These are phyloP conservation scores for Penicillium verrucosum DNA, from an alignment of 2,329 filamentous ascomycete species.

Conservation along the genomic window DNA sequence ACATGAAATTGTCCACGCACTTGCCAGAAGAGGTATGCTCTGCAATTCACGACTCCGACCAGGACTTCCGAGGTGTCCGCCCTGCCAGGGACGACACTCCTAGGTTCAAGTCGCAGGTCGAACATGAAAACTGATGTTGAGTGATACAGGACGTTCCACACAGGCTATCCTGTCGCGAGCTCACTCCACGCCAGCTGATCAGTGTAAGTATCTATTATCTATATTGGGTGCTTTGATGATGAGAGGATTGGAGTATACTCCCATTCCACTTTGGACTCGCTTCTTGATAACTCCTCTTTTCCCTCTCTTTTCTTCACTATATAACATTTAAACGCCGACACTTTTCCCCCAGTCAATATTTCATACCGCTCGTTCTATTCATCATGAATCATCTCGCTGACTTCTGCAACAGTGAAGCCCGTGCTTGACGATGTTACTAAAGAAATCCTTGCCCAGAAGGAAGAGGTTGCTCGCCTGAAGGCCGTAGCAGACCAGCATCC, in stretches of 20 bases:
- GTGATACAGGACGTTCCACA: conserved; percentile 61
- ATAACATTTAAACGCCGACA: not conserved
- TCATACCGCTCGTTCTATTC: not conserved
- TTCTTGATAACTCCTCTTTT: not conserved
- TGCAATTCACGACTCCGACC: not conserved
- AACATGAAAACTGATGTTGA: conserved; percentile 7
- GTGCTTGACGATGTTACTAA: conserved; percentile 68
- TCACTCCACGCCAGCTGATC: conserved; percentile 73
- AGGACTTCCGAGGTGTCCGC: not conserved
- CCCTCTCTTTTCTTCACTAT: not conserved
- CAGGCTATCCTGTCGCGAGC: conserved; percentile 83
- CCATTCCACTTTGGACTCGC: not conserved
- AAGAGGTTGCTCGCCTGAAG: conserved; percentile 67
- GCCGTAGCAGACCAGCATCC: conserved; percentile 77
- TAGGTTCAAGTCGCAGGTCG: not conserved
- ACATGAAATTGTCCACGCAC: conserved; percentile 71
- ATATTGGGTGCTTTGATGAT: not conserved
- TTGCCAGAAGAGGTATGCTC: conserved; percentile 68
- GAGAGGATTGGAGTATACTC: not conserved
- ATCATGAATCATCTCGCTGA: conserved; percentile 5
- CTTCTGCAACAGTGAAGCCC: conserved; percentile 54
- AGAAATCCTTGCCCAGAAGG: conserved; percentile 68
- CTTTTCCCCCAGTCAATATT: too few relatives aligned
- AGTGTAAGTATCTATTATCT: conserved; percentile 49
- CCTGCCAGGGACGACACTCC: not conserved